A percentile compares a stretch with the other conserved stretches of the same genome.
Evolutionary conservation across 2,329 filamentous ascomycete genomes (phyloP).

Genomic region (Mariannaea elegans): DNA sequence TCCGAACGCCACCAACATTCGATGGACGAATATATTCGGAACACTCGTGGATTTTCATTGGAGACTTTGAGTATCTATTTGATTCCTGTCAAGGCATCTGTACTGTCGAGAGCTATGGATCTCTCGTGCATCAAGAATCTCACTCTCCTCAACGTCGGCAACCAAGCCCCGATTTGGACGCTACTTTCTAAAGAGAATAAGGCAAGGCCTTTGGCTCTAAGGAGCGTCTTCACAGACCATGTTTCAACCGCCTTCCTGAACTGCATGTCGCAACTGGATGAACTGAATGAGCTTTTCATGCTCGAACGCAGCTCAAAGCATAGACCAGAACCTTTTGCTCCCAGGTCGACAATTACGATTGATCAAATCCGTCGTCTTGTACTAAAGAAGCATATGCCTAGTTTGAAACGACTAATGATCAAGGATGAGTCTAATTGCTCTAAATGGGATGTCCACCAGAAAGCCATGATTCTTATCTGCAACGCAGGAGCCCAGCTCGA

Average conservation of each 20-base stretch:
- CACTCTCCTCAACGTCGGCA: conserved; percentile 70
- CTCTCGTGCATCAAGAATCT: conserved; percentile 64
- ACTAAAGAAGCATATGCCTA: conserved; percentile 65
- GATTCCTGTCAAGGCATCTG: conserved; percentile 67
- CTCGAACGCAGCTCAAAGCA: conserved; percentile 62
- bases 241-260: conserved; percentile 64
- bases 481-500: conserved; percentile 57
- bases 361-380: conserved; percentile 66
- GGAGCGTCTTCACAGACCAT: conserved; percentile 70
- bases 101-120: conserved; percentile 65
- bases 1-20: conserved; percentile 33
- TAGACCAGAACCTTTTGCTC: conserved; percentile 62
- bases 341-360: conserved; percentile 59
- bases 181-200: conserved; percentile 64
- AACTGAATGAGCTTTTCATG: conserved; percentile 67
- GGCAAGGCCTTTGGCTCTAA: conserved; percentile 58
- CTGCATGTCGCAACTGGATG: conserved; percentile 61
- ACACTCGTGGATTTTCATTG: conserved; percentile 66
- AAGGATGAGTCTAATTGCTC: conserved; percentile 60
- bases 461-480: conserved; percentile 63
- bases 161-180: conserved; percentile 68
- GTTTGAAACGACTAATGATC: conserved; percentile 66
- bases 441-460: conserved; percentile 67
- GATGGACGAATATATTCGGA: conserved; percentile 63
- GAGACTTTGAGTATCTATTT: conserved; percentile 64